Percentiles rank a stretch among this genome's conserved stretches.
Conservation (phyloP, 2,329 filamentous ascomycete species). For the Monilinia aucupariae region DNA sequence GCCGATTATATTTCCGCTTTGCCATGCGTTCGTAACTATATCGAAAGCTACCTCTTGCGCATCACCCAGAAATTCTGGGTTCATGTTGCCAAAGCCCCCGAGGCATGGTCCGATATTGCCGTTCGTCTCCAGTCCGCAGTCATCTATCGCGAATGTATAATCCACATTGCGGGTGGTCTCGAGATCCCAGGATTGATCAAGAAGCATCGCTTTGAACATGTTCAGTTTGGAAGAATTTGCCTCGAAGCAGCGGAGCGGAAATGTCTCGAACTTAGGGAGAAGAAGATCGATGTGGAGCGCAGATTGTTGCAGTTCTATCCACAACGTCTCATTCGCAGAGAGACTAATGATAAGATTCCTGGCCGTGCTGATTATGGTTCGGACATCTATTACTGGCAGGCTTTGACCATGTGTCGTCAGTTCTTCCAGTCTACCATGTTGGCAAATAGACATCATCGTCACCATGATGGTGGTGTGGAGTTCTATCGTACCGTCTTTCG, state of each 20-base stretch:
- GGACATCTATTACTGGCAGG: slow-evolving; percentile 33
- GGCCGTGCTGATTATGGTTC: slow-evolving; percentile 28
- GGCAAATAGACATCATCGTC: slow-evolving; percentile 22
- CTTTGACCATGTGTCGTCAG: slow-evolving; percentile 27
- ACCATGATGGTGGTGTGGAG: slow-evolving; percentile 27
- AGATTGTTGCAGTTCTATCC: slow-evolving; percentile 27
- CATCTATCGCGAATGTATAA: slow-evolving; percentile 32
- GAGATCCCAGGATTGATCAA: slow-evolving; percentile 22
- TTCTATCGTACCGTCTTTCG: slow-evolving; percentile 29
- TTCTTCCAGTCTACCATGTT: slow-evolving; percentile 22
- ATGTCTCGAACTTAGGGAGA: slow-evolving; percentile 22
- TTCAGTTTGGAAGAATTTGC: slow-evolving; percentile 15
- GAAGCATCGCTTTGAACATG: slow-evolving; percentile 11
- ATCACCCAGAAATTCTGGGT: slow-evolving; percentile 28
- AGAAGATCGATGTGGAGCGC: slow-evolving; percentile 27
- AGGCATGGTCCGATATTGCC: slow-evolving; percentile 29
- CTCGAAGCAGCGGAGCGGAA: slow-evolving; percentile 24
- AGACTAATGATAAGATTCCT: slow-evolving; percentile 19
- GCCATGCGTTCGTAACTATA: slow-evolving; percentile 19
- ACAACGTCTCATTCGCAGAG: slow-evolving; percentile 23
- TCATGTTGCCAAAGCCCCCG: slow-evolving; percentile 22
- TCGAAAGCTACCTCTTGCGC: slow-evolving; percentile 30
- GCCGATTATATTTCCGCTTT: slow-evolving; percentile 24
- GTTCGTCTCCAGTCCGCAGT: slow-evolving; percentile 27
- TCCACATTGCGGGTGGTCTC: slow-evolving; percentile 29